Evolutionary conservation across 257 asterid species (phyloP).

Genomic region (Nicotiana attenuata): DNA sequence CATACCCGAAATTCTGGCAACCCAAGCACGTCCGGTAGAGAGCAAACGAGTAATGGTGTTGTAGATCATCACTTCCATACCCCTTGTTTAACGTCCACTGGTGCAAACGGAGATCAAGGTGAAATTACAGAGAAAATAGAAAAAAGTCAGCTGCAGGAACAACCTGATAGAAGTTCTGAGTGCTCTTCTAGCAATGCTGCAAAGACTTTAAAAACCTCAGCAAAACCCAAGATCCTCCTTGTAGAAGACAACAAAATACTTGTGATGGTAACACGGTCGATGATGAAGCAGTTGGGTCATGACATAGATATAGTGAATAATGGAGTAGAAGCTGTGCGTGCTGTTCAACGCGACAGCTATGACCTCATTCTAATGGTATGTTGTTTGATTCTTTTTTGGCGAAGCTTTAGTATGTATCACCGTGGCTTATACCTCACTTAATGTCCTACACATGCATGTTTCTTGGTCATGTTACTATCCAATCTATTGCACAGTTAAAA

Average conservation of each 20-base stretch:
- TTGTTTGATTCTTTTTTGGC: neutral
- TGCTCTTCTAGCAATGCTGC: slow-evolving; percentile 43
- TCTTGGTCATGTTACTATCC: neutral
- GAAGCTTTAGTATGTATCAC: neutral
- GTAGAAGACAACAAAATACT: slow-evolving; percentile 84
- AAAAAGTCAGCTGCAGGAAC: slow-evolving; percentile 20
- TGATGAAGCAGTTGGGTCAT: slow-evolving; percentile 86
- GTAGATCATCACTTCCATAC: slow-evolving; percentile 10
- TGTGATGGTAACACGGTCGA: slow-evolving; percentile 72
- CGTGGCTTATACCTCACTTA: neutral
- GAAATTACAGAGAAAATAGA: slow-evolving; percentile 28
- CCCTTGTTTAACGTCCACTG: slow-evolving; percentile 17
- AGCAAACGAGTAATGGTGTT: slow-evolving; percentile 11
- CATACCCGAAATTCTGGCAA: slow-evolving; percentile 15
- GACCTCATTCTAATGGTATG: slow-evolving; percentile 78
- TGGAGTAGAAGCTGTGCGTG: slow-evolving; percentile 76
- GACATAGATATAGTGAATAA: slow-evolving; percentile 52
- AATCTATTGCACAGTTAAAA: neutral
- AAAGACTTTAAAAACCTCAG: slow-evolving; percentile 21
- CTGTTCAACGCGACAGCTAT: slow-evolving; percentile 46
- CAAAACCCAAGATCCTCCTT: slow-evolving; percentile 68
- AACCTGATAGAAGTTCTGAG: slow-evolving; percentile 23
- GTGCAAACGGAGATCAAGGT: slow-evolving; percentile 7
- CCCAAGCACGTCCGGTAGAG: slow-evolving; percentile 16
- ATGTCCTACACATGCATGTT: neutral